Evolutionary conservation across 2,329 filamentous ascomycete species (phyloP), one percentile per base, ranked within the genome.

Genomic region (Colletotrichum tabaci): DNA sequence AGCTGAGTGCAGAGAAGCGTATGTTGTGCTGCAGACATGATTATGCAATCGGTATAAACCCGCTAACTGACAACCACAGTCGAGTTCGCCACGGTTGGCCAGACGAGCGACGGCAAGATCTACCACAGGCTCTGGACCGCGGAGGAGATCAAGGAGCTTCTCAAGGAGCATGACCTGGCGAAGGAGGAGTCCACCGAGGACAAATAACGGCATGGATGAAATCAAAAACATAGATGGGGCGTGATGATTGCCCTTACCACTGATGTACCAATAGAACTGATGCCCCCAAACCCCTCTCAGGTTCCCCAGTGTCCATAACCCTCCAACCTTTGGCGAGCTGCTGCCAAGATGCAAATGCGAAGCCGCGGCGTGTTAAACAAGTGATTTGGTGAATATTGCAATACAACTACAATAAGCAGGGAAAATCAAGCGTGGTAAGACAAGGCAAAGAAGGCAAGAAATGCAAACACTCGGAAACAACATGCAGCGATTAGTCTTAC

Each of bases 1-100:
- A 98, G 88, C 86, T 99, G 80, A 98, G 95, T 87, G 98, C 95
- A 80, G 96, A 99, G 89, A 99, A 99, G 90, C 98, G 95, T 98
- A 86, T 83, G 94, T 87, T 4, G 90, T 50, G 10, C 7, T 5
- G 6, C 10, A n/a, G 3, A 10, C 7, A 18, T n/a, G 18, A 53
- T 16, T 60, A 4, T 49, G 3, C 35, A 2, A 13, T 15, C 21
- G 3, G 10, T 7, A 2, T 38, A 23, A 55, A 16, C 6, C 61
- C 76, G 71, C 78, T 61, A 69, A 71, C 38, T 42, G 23, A 52
- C 64, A 60, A 81, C 76, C 80, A 18, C 77, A 98, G 95, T 99
- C 81, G 96, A 99, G 81, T 99, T 99, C 80, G 97, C 96, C 76
- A 99, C 97, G 42, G 96, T 99, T 73, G 97, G 96, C 77, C 94